Conservation (phyloP, 2,329 filamentous ascomycete genomes). For the Fusarium sp. region DNA sequence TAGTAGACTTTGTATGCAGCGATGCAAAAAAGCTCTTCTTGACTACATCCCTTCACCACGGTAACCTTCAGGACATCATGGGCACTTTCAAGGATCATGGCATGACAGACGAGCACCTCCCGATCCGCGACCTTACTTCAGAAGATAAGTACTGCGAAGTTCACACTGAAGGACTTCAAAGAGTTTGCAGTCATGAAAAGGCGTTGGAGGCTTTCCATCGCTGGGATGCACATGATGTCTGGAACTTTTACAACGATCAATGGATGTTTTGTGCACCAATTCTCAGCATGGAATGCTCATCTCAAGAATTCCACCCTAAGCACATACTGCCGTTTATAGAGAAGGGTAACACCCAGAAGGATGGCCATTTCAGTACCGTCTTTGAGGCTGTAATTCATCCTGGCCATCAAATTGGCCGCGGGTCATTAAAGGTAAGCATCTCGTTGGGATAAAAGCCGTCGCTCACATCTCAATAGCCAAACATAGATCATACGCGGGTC, state of each 20-base stretch:
- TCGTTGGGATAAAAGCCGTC: background rate
- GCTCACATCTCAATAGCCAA: background rate
- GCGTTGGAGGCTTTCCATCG: background rate
- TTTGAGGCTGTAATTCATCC: slow-evolving; percentile 6
- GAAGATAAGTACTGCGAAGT: background rate
- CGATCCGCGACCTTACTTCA: background rate
- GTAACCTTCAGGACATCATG: background rate
- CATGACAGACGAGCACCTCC: background rate
- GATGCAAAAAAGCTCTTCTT: slow-evolving; percentile 3
- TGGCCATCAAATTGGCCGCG: background rate
- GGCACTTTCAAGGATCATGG: background rate
- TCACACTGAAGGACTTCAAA: background rate
- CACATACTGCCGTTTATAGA: slow-evolving; percentile 4
- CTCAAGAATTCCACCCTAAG: background rate
- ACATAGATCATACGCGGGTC: background rate
- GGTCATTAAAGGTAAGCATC: background rate
- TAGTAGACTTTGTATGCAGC: background rate
- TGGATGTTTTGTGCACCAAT: slow-evolving; percentile 4
- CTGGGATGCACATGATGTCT: background rate
- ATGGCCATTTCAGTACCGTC: slow-evolving; percentile 25
- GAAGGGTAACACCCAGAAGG: background rate
- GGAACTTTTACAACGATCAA: background rate
- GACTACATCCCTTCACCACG: background rate
- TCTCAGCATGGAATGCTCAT: background rate
- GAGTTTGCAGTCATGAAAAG: background rate